These are phyloP conservation scores for Didymellaceae sp. DNA, from an alignment of 2,329 filamentous ascomycete species.

Conservation along the genomic window DNA sequence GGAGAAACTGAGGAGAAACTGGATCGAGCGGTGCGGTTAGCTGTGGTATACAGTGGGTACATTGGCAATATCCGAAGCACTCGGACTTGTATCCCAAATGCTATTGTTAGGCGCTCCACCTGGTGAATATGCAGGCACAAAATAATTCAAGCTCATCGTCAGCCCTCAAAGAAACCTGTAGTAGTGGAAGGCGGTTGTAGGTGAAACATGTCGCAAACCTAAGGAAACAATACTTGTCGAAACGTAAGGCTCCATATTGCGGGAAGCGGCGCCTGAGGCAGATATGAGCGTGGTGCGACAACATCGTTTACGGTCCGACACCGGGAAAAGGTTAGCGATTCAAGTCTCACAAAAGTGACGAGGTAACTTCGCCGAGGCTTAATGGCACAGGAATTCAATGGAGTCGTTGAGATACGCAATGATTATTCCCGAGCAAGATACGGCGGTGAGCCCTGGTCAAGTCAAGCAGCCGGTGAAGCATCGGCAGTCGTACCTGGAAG, in stretches of 20 bases:
- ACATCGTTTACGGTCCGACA: constrained; percentile 18
- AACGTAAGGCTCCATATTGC: constrained; percentile 11
- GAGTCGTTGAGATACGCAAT: constrained; percentile 7
- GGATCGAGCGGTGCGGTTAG: constrained; percentile 17
- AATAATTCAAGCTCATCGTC: constrained; percentile 6
- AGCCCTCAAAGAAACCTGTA: too few relatives aligned
- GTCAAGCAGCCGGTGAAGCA: constrained; percentile 19
- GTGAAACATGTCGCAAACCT: constrained; percentile 11
- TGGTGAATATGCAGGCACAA: constrained; percentile 19
- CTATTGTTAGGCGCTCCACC: constrained; percentile 19
- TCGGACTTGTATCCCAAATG: constrained; percentile 9
- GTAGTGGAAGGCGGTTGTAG: constrained; percentile 1
- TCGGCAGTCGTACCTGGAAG: constrained; percentile 17
- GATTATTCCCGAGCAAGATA: constrained; percentile 18
- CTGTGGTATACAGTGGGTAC: constrained; percentile 18
- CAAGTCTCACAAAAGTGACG: neutral
- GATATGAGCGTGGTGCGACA: constrained; percentile 18
- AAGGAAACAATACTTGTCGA: constrained; percentile 13
- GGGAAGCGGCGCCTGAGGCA: constrained; percentile 17
- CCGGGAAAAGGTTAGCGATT: constrained; percentile 15
- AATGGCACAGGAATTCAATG: neutral
- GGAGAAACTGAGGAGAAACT: constrained; percentile 17
- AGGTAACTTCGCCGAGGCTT: constrained; percentile 13
- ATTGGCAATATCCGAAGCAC: constrained; percentile 21
- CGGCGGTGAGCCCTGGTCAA: constrained; percentile 17